Conservation (phyloP, 2,329 filamentous ascomycete species). For the Colletotrichum australisinense region DNA sequence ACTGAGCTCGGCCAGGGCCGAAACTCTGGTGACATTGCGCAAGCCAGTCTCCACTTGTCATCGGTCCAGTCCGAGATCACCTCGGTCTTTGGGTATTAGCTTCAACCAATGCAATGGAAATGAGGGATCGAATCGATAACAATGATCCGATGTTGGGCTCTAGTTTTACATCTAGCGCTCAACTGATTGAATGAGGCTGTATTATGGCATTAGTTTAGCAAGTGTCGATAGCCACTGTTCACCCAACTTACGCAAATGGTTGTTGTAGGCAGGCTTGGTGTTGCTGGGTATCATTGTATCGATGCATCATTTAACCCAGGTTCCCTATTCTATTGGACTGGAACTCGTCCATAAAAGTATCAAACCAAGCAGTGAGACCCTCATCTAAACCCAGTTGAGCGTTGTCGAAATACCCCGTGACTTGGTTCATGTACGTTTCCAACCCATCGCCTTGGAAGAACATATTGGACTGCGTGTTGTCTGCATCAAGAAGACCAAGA, state of each 20-base stretch:
- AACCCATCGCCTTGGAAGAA: conserved; percentile 28
- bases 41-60: background rate
- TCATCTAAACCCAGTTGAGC: conserved; percentile 34
- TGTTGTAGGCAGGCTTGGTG: background rate
- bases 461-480: conserved; percentile 1
- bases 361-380: conserved; percentile 34
- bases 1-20: conserved; percentile 8
- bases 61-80: conserved; percentile 14
- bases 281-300: background rate
- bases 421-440: conserved; percentile 36
- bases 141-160: background rate
- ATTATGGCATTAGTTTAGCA: background rate
- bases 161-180: too few relatives aligned
- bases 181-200: background rate
- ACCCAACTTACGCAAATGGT: background rate
- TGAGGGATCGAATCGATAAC: background rate
- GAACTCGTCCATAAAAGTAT: conserved; percentile 32
- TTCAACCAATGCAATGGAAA: background rate
- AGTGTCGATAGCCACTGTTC: background rate
- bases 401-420: conserved; percentile 34
- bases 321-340: conserved; percentile 4
- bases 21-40: background rate
- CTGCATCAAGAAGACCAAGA: background rate
- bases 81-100: background rate
- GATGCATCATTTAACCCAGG: background rate